These are phyloP conservation scores for Cynara cardunculus DNA, from an alignment of 129 eudicot genomes.

Conservation along the genomic window DNA sequence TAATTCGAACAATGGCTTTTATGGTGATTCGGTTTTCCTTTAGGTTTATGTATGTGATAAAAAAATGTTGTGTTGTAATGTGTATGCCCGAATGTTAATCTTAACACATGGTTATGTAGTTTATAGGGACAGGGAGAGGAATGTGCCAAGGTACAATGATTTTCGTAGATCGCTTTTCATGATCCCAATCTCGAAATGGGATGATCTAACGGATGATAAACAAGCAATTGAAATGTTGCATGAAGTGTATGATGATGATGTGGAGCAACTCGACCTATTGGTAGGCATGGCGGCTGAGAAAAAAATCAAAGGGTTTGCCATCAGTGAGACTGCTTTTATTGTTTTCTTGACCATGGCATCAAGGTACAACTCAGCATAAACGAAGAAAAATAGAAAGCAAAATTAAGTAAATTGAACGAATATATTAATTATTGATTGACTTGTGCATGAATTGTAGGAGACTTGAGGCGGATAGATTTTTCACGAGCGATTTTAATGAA, in stretches of 20 bases:
- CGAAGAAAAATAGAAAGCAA: background rate
- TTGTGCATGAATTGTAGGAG: slow-evolving; percentile 29
- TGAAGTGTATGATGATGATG: slow-evolving; percentile 50
- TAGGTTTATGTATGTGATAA: background rate
- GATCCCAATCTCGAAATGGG: slow-evolving; percentile 65
- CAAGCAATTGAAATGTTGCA: slow-evolving; percentile 42
- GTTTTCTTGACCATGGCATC: slow-evolving; percentile 59
- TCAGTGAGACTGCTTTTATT: slow-evolving; percentile 56
- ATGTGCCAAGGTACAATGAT: slow-evolving; percentile 50
- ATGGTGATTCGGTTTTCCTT: background rate
- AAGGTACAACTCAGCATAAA: slow-evolving; percentile 24
- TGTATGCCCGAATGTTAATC: background rate
- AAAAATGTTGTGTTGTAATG: background rate
- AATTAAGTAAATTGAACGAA: background rate
- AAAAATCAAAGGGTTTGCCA: slow-evolving; percentile 64
- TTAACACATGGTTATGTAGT: slow-evolving; percentile 29
- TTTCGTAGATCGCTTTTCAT: slow-evolving; percentile 49
- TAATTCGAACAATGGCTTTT: background rate
- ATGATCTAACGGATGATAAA: slow-evolving; percentile 46
- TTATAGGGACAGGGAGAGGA: slow-evolving; percentile 67
- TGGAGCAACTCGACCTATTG: slow-evolving; percentile 51
- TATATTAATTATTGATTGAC: background rate
- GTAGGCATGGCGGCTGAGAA: slow-evolving; percentile 62
- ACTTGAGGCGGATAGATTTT: slow-evolving; percentile 57
- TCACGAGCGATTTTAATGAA: slow-evolving; percentile 55